Conservation (phyloP, 2,329 filamentous ascomycete genomes). For the Trichoderma sp. region DNA sequence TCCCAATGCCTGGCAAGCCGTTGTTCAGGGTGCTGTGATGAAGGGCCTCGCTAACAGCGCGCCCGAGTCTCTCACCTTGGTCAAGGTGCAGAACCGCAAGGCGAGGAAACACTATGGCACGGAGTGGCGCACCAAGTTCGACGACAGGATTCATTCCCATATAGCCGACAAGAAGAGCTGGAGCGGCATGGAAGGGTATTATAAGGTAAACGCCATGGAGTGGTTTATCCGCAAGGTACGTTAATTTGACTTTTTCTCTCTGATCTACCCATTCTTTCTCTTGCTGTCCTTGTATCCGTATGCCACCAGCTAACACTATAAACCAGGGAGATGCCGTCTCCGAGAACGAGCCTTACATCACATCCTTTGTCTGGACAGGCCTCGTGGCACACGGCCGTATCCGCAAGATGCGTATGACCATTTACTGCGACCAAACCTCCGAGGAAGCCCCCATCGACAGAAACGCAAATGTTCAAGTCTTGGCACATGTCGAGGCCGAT, state of each 20-base stretch:
- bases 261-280: no score
- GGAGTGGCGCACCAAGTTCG: conserved; percentile 37
- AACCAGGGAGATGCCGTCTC: conserved; percentile 43
- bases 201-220: conserved; percentile 44
- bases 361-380: conserved; percentile 37
- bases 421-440: conserved; percentile 40
- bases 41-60: conserved; percentile 46
- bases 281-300: not conserved
- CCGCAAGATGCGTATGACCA: conserved; percentile 39
- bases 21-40: conserved; percentile 53
- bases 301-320: not conserved
- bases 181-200: conserved; percentile 42
- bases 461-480: conserved; percentile 41
- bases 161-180: conserved; percentile 39
- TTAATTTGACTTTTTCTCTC: not conserved
- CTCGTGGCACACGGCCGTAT: conserved; percentile 39
- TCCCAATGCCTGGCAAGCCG: conserved; percentile 49
- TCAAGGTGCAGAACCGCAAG: conserved; percentile 44
- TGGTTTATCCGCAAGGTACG: conserved; percentile 47
- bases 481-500: conserved; percentile 45
- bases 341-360: conserved; percentile 43
- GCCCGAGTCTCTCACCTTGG: conserved; percentile 39
- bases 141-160: conserved; percentile 36
- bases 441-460: conserved; percentile 40
- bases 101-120: conserved; percentile 50